Base-by-base conservation (phyloP, 495 filamentous ascomycete species). In the Venustampulla echinocandica region DNA sequence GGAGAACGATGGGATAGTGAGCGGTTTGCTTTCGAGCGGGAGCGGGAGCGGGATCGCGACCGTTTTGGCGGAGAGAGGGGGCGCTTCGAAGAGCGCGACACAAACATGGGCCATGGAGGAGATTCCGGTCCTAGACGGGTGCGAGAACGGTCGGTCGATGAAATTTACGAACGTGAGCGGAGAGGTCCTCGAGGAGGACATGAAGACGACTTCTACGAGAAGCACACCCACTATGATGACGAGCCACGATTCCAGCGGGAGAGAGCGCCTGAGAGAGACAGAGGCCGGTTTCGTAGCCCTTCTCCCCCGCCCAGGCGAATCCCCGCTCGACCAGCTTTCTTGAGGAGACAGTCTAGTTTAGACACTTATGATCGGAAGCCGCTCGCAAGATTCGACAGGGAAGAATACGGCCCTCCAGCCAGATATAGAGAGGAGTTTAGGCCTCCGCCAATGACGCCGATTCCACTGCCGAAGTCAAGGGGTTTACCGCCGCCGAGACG, bases 291-390 rank as follows among this genome's bases (percentile, higher is more conserved):
- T 42, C 53, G 55, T 45, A 44, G 23, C 2, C 53, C 50, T 36
- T 59, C 67, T 10, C 35, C 36, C 40, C 51, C 55, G 28, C 67
- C 64, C 9, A 58, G 67, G 48, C 64, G 64, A 34, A 65, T 62
- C 36, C 47, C 73, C 40, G 63, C 63, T 25, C 67, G 71, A 24
- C 82, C 82, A n/a, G 72, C 68, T 13, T 65, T 82, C 24, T 53
- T 82, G 47, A 71, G 82, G 46, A 69, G 82, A 10, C 81, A 83
- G 54, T 83, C 79, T 14, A 82, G 78, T 41, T 64, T 84, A 22
- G 82, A 85, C 61, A 84, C 82, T 0, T 86, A 82, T 55, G 82
- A 87, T 64, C 76, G 82, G 22, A 71, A 76, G 47, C 78, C 81
- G 17, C 69, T 80, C 66, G 56, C 61, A 6, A 61, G 58, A 37